Evolutionary conservation across 129 eudicot species (phyloP).

Genomic region (Ambrosia trifida): DNA sequence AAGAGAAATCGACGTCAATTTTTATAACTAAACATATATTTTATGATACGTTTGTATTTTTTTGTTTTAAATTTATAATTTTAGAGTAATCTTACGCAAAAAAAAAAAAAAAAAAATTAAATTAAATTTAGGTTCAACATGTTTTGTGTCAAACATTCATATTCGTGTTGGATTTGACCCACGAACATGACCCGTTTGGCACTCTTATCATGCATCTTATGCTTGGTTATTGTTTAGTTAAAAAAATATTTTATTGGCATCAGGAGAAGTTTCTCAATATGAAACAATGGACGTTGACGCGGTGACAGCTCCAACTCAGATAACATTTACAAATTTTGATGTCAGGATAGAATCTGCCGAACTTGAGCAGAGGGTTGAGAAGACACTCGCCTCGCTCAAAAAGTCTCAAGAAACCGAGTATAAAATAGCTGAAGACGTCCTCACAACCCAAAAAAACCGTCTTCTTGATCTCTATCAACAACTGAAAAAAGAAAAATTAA

Average conservation of each 20-base stretch:
- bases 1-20: no score
- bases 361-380: constrained; percentile 61
- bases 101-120: no score
- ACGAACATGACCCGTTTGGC: constrained; percentile 1
- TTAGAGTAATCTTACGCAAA: no score
- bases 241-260: background rate
- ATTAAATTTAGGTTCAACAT: no score
- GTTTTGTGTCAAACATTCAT: no score
- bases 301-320: constrained; percentile 23
- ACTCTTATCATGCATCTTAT: background rate
- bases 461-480: constrained; percentile 55
- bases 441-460: constrained; percentile 55
- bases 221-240: background rate
- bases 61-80: no score
- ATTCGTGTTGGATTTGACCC: background rate
- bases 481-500: constrained; percentile 50
- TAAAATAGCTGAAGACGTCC: constrained; percentile 49
- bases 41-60: no score
- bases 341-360: constrained; percentile 44
- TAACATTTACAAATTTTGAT: constrained; percentile 39
- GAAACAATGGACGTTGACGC: constrained; percentile 12
- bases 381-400: constrained; percentile 46
- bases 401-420: constrained; percentile 64
- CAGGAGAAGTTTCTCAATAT: constrained; percentile 33
- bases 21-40: no score